Evolutionary conservation across 148 eudicot species (phyloP).

Genomic region (Rhododendron ferrugineum): DNA sequence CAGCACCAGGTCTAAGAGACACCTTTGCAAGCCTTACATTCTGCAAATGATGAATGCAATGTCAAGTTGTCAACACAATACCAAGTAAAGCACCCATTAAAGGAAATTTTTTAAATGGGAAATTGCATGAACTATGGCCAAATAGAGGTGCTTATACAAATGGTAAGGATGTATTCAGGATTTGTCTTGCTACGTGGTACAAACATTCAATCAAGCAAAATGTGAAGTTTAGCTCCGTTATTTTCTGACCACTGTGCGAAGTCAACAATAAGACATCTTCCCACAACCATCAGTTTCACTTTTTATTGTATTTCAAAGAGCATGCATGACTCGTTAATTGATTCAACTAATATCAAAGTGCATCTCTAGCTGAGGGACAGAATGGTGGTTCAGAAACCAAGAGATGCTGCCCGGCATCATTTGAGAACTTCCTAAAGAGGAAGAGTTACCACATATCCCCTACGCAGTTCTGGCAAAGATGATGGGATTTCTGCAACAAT

Average conservation of each 20-base stretch:
- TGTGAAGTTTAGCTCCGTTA: not conserved
- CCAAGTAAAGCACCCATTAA: not conserved
- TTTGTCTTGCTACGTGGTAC: not conserved
- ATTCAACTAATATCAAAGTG: not conserved
- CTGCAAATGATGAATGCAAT: conserved; percentile 30
- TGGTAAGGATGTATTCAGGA: not conserved
- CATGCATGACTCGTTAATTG: not conserved
- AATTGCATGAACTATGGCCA: not conserved
- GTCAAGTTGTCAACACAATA: not conserved
- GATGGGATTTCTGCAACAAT: not conserved
- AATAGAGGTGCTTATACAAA: not conserved
- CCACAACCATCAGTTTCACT: not conserved
- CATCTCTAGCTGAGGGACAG: not conserved
- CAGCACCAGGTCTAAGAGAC: conserved; percentile 96
- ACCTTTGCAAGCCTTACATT: conserved; percentile 90
- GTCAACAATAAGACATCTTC: not conserved
- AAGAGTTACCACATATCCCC: not conserved
- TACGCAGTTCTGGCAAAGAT: not conserved
- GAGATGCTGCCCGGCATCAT: not conserved
- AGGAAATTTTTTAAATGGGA: not conserved
- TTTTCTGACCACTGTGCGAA: not conserved
- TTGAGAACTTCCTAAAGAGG: not conserved
- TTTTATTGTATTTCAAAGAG: not conserved
- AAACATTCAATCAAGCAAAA: not conserved
- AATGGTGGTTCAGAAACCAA: not conserved